Conservation (phyloP, 108 stramenopile genomes). For the Schizochytrium sp. region DNA sequence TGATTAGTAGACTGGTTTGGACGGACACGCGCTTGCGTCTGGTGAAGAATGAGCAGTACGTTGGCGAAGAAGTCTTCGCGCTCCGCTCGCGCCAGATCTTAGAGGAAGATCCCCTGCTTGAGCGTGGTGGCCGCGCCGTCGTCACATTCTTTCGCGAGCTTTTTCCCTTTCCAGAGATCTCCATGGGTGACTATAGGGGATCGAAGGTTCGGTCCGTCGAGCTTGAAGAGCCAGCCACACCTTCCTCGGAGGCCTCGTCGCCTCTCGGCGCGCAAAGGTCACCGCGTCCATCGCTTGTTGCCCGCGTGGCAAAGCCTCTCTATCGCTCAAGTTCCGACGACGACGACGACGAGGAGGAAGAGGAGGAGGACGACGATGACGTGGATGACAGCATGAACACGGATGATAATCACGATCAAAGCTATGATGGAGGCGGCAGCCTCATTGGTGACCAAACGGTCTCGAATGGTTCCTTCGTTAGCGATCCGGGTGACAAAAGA, state of each 20-base stretch:
- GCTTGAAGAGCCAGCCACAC: background rate
- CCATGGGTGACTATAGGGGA: background rate
- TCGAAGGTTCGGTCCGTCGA: background rate
- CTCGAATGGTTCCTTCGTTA: too few species aligned
- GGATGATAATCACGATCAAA: background rate
- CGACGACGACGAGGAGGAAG: background rate
- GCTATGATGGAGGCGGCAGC: too few species aligned
- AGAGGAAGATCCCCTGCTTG: background rate
- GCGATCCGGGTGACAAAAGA: too few species aligned
- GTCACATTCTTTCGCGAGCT: background rate
- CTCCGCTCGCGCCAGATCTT: background rate
- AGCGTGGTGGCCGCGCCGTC: background rate
- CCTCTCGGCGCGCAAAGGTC: background rate
- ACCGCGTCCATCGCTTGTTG: background rate
- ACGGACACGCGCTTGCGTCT: background rate
- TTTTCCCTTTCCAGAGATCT: background rate
- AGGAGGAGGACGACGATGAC: background rate
- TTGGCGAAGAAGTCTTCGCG: background rate
- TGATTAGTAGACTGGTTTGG: background rate
- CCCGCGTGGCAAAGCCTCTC: background rate
- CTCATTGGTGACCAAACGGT: too few species aligned
- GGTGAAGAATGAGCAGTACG: background rate
- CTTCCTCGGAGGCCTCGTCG: background rate
- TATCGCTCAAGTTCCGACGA: background rate
- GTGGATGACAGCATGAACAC: background rate